phyloP scores from a whole-genome alignment of 2,329 filamentous ascomycete species.

The Fusarium chaquense region DNA sequence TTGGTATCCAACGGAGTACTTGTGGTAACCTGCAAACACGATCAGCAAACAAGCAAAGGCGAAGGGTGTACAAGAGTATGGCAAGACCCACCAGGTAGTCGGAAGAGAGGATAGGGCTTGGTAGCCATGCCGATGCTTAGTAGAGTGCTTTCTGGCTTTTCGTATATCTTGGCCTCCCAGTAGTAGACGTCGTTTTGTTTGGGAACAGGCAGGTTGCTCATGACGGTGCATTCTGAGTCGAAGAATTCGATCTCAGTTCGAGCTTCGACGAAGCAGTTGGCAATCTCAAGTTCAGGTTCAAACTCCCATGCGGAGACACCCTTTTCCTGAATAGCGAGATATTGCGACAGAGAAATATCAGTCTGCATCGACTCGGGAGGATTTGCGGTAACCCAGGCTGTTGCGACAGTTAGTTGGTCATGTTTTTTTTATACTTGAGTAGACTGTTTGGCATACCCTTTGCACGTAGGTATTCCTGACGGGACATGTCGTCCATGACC shows the following conservation, averaged over 20 bases:
- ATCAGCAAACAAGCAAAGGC: conserved; percentile 37
- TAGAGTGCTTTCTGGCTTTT: conserved; percentile 89
- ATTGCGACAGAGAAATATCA: conserved; percentile 97
- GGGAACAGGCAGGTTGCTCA: conserved; percentile 95
- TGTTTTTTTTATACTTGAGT: not conserved
- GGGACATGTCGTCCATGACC: conserved; percentile 92
- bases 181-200: conserved; percentile 99
- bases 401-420: conserved; percentile 32
- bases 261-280: conserved; percentile 97
- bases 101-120: conserved; percentile 95
- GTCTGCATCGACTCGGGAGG: conserved; percentile 95
- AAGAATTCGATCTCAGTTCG: conserved; percentile 99
- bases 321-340: conserved; percentile 98
- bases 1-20: conserved; percentile 90
- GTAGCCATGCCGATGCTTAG: conserved; percentile 95
- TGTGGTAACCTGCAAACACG: conserved; percentile 78
- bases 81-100: conserved; percentile 80
- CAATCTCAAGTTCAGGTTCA: conserved; percentile 97
- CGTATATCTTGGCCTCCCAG: conserved; percentile 99
- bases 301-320: conserved; percentile 99
- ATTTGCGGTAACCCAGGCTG: conserved; percentile 94
- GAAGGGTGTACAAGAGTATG: conserved; percentile 7
- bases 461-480: conserved; percentile 90
- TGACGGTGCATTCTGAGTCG: conserved; percentile 96
- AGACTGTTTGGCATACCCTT: conserved; percentile 74